Percentiles rank a stretch among this genome's conserved stretches.
Conservation (phyloP, 2,329 filamentous ascomycete genomes). For the Emericellopsis atlantica region DNA sequence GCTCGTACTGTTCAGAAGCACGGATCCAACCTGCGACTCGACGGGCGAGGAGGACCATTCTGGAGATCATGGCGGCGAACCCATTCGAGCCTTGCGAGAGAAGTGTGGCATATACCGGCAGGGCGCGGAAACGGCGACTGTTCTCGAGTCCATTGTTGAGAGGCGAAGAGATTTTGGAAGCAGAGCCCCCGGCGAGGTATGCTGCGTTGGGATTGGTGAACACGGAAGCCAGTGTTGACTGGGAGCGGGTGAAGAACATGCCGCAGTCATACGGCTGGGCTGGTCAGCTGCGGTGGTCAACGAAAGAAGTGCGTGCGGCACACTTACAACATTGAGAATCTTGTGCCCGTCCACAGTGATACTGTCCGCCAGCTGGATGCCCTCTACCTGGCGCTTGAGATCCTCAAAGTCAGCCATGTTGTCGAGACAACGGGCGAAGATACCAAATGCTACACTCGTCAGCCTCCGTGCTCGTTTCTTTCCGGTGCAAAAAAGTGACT, state of each 20-base stretch:
- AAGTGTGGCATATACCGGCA: constrained; percentile 79
- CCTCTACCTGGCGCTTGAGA: constrained; percentile 38
- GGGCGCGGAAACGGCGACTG: constrained; percentile 76
- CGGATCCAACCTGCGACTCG: constrained; percentile 51
- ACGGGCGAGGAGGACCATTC: constrained; percentile 61
- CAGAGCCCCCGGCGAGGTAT: constrained; percentile 46
- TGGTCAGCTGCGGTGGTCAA: background rate
- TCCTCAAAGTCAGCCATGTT: constrained; percentile 39
- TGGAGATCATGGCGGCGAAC: constrained; percentile 54
- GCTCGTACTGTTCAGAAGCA: constrained; percentile 48
- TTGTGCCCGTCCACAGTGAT: constrained; percentile 85
- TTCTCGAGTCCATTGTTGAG: constrained; percentile 85
- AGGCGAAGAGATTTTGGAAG: constrained; percentile 53
- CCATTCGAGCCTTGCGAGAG: constrained; percentile 60
- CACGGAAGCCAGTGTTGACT: constrained; percentile 42
- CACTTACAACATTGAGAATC: constrained; percentile 69
- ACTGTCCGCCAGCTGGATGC: constrained; percentile 73
- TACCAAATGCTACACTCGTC: constrained; percentile 56
- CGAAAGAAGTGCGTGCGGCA: background rate
- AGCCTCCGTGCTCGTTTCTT: background rate
- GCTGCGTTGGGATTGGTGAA: constrained; percentile 80
- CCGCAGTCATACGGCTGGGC: constrained; percentile 75
- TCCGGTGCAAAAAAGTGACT: constrained; percentile 8
- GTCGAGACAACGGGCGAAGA: constrained; percentile 60
- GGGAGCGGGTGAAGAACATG: constrained; percentile 68